phyloP scores from a whole-genome alignment of 2,329 filamentous ascomycete genomes.

The Orbilia quercus region DNA sequence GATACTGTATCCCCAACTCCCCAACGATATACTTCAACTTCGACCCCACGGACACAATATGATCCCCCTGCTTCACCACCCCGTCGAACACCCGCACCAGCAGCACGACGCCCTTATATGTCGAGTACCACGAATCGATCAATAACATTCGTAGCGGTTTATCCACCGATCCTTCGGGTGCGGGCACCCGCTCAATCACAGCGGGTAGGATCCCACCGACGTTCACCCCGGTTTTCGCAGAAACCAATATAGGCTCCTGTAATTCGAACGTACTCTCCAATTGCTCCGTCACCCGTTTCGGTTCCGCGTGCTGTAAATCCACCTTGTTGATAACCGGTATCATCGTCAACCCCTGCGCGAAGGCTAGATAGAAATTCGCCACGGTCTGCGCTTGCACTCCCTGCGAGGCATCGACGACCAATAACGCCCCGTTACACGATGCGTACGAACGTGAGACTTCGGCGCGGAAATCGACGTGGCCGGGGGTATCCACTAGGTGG shows the following conservation, averaged over 20 bases:
- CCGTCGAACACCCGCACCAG: conserved; percentile 93
- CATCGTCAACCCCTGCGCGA: conserved; percentile 85
- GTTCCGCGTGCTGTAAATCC: conserved; percentile 87
- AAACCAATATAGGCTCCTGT: conserved; percentile 81
- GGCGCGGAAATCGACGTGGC: conserved; percentile 96
- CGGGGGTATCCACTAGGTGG: conserved; percentile 95
- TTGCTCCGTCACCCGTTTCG: conserved; percentile 85
- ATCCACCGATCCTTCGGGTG: conserved; percentile 77
- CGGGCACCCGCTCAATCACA: conserved; percentile 85
- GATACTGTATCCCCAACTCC: conserved; percentile 97
- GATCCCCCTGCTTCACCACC: conserved; percentile 81
- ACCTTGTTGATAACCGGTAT: conserved; percentile 98
- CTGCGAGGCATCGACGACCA: conserved; percentile 87
- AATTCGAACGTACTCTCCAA: conserved; percentile 88
- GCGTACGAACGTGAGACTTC: conserved; percentile 97
- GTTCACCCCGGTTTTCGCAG: conserved; percentile 92
- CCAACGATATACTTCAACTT: conserved; percentile 90
- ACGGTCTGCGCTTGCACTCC: conserved; percentile 98
- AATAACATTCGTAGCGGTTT: conserved; percentile 85
- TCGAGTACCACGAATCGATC: conserved; percentile 98
- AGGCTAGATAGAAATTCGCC: conserved; percentile 97
- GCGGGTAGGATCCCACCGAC: conserved; percentile 83
- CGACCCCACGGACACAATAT: conserved; percentile 87
- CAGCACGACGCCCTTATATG: conserved; percentile 91
- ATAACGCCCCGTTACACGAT: conserved; percentile 89